Evolutionary conservation across 192 early-diverging fungal species (phyloP).

Genomic region (Entrophospora sp.): DNA sequence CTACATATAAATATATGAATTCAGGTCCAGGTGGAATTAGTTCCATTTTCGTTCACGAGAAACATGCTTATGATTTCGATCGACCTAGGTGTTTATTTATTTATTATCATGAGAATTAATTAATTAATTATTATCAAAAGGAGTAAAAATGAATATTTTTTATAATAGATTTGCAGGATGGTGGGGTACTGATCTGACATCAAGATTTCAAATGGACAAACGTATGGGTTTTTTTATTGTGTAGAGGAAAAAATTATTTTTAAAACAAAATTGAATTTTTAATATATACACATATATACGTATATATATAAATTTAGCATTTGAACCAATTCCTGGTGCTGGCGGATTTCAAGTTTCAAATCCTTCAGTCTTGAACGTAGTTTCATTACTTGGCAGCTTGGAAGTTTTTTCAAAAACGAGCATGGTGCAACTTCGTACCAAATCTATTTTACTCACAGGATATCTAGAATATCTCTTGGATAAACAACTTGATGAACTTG

Average conservation of each 20-base stretch:
- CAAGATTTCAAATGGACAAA: conserved; percentile 85
- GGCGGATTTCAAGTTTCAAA: conserved; percentile 83
- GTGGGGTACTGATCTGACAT: conserved; percentile 83
- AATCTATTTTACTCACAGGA: conserved; percentile 70
- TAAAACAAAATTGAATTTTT: no score
- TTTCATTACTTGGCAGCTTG: conserved; percentile 68
- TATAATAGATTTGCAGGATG: conserved; percentile 67
- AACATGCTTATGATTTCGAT: conserved; percentile 50
- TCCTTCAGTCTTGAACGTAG: conserved; percentile 69
- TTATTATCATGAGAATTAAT: neutral
- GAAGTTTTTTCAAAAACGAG: conserved; percentile 67
- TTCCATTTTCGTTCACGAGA: conserved; percentile 84
- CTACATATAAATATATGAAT: conserved; percentile 98
- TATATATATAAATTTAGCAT: no score
- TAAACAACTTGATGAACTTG: conserved; percentile 13
- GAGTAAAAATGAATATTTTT: no score
- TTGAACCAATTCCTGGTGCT: conserved; percentile 73
- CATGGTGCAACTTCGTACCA: conserved; percentile 61
- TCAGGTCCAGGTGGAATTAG: conserved; percentile 93
- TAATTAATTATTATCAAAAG: neutral
- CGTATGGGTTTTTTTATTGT: no score
- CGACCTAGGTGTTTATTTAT: conserved; percentile 41
- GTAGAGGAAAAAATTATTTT: no score
- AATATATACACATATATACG: no score
- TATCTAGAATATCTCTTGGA: conserved; percentile 76